A percentile compares a stretch with the other conserved stretches of the same genome.
phyloP scores from a whole-genome alignment of 345 rosid genomes.

The Eucalyptus coolabah region DNA sequence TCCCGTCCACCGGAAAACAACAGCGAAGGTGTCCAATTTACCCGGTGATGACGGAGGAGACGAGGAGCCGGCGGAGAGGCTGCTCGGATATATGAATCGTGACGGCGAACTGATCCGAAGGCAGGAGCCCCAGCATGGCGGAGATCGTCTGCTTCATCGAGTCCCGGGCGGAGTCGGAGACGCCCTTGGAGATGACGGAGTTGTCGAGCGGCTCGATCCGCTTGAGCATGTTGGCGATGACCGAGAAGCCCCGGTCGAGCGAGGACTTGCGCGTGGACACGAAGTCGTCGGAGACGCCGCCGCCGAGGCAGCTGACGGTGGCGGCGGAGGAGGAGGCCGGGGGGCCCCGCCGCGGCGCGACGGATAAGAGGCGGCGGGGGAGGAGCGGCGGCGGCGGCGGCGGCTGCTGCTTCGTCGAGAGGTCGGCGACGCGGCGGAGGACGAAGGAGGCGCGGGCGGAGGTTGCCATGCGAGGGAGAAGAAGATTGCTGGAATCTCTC shows the following conservation, averaged over 20 bases:
- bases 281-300: slow-evolving; percentile 62
- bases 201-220: slow-evolving; percentile 76
- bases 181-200: slow-evolving; percentile 61
- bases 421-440: neutral
- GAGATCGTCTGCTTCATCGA: slow-evolving; percentile 94
- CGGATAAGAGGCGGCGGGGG: neutral
- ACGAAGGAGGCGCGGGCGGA: neutral
- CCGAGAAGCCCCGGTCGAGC: slow-evolving; percentile 60
- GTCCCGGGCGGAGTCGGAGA: slow-evolving; percentile 80
- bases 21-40: slow-evolving; percentile 3
- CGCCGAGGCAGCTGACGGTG: slow-evolving; percentile 45
- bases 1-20: neutral
- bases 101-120: slow-evolving; percentile 71
- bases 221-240: slow-evolving; percentile 69
- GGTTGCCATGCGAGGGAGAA: neutral
- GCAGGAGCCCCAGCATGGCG: slow-evolving; percentile 84
- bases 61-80: slow-evolving; percentile 60
- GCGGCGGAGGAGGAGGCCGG: neutral
- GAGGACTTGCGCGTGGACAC: slow-evolving; percentile 67
- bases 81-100: slow-evolving; percentile 40
- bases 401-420: neutral
- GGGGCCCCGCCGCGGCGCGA: neutral
- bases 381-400: neutral
- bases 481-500: neutral
- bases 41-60: slow-evolving; percentile 86